Conservation (phyloP, 2,329 filamentous ascomycete genomes). For the Clarireedia sp. region DNA sequence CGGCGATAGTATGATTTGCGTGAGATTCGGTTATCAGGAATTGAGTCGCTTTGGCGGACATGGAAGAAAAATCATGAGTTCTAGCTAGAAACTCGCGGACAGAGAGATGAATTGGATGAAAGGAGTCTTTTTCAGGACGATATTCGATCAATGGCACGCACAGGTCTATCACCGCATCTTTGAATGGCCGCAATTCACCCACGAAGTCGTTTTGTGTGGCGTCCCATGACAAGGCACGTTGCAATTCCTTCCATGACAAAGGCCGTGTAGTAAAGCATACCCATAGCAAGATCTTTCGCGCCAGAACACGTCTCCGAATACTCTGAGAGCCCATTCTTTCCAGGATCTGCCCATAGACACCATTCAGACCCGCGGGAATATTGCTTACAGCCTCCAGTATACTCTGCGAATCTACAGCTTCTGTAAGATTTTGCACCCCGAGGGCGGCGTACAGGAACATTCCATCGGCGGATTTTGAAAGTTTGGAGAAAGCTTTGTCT, state of each 20-base stretch:
- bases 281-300: background rate
- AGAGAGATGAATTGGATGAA: background rate
- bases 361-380: conserved; percentile 1
- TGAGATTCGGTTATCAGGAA: conserved; percentile 5
- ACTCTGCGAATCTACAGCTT: conserved; percentile 4
- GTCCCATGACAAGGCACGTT: conserved; percentile 5
- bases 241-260: conserved; percentile 2
- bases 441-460: conserved; percentile 6
- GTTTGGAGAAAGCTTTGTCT: background rate
- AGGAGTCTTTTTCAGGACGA: background rate
- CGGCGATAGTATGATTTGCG: background rate
- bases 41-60: conserved; percentile 3
- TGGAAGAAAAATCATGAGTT: background rate
- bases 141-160: conserved; percentile 6
- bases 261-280: conserved; percentile 5
- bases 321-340: conserved; percentile 1
- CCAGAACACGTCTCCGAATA: conserved; percentile 2
- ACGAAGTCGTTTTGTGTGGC: background rate
- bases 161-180: conserved; percentile 2
- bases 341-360: conserved; percentile 3
- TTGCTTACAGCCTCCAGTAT: background rate
- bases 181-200: conserved; percentile 1
- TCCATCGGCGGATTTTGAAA: background rate
- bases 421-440: background rate
- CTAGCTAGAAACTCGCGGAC: conserved; percentile 1